Evolutionary conservation across 2,329 filamentous ascomycete species (phyloP).

Genomic region (Colletotrichum chlorophyti): DNA sequence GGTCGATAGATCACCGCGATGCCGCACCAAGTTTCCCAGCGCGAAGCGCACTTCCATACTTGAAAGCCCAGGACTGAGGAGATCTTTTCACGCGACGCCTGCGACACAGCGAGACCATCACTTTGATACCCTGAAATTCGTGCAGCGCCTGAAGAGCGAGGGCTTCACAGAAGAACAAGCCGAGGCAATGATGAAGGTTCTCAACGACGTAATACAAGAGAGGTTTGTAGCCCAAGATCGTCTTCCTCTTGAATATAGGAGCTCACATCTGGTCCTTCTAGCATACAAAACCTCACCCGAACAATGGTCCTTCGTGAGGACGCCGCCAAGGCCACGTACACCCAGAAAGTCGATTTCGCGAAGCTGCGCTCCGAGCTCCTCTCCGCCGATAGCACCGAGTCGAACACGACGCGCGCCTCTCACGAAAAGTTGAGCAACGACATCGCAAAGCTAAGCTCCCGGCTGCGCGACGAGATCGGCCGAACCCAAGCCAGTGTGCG

Average conservation of each 20-base stretch:
- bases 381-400: slow-evolving; percentile 89
- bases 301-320: slow-evolving; percentile 99
- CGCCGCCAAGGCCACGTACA: slow-evolving; percentile 79
- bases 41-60: slow-evolving; percentile 31
- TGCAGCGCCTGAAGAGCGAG: slow-evolving; percentile 86
- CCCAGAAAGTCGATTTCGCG: slow-evolving; percentile 96
- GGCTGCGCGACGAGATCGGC: slow-evolving; percentile 91
- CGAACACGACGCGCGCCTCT: slow-evolving; percentile 83
- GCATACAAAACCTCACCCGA: slow-evolving; percentile 94
- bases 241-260: slow-evolving; percentile 2
- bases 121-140: slow-evolving; percentile 98
- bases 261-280: slow-evolving; percentile 41
- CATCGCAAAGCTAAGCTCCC: slow-evolving; percentile 88
- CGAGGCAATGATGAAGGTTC: slow-evolving; percentile 97
- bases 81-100: slow-evolving; percentile 73
- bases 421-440: slow-evolving; percentile 95
- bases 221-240: slow-evolving; percentile 67
- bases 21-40: slow-evolving; percentile 1
- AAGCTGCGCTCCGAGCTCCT: slow-evolving; percentile 95
- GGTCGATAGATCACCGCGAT: slow-evolving; percentile 26
- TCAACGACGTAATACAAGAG: slow-evolving; percentile 97
- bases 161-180: slow-evolving; percentile 96
- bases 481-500: slow-evolving; percentile 92
- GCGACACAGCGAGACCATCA: slow-evolving; percentile 79
- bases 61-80: slow-evolving; percentile 39